Base-by-base conservation (phyloP, 805 yeast species). In the Pichia sporocuriosa region DNA sequence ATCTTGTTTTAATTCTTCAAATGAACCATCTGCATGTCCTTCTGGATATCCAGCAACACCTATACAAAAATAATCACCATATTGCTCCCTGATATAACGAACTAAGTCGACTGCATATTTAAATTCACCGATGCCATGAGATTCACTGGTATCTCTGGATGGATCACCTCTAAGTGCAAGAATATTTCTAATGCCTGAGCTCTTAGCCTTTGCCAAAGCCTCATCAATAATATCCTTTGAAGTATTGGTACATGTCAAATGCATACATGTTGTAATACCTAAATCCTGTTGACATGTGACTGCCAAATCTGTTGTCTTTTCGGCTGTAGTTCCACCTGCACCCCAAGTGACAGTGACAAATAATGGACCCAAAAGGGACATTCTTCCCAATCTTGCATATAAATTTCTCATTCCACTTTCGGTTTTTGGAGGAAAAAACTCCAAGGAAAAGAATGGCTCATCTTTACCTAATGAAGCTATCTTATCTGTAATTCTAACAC, bases 31-130 rank as follows among this genome's bases (percentile, higher is more conserved):
- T 27, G 86, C 88, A 63, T 90, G 97, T 16, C 98, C 98, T 59
- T 90, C 98, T 8, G 98, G 96, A 61, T 90, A 90, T 1, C 94
- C 97, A 2, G 98, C 98, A 13, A 90, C 98, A 46, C 98, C 98
- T 42, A 90, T 70, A 57, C 96, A 84, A 64, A 90, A 90, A 52
- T 79, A 82, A 56, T 84, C 84, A 3, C 86, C 93, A 57, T 89
- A 70, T 36, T 76, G 60, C 40, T 69, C 50, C 51, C 75, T 77
- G 51, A 93, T 89, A 59, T 90, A 89, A 50, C 66, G 73, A 10
- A 93, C 95, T 46, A 93, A 72, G 59, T 93, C 98, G 1, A 77
- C 82, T 1, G 98, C 97, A 57, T 80, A 72, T 48, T 69, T 66
- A 63, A 88, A 89, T 40, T 76, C 82, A 2, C 61, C 60, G 27